Base-by-base conservation (phyloP, 2,329 filamentous ascomycete species). In the Aspergillus pseudoglaucus region DNA sequence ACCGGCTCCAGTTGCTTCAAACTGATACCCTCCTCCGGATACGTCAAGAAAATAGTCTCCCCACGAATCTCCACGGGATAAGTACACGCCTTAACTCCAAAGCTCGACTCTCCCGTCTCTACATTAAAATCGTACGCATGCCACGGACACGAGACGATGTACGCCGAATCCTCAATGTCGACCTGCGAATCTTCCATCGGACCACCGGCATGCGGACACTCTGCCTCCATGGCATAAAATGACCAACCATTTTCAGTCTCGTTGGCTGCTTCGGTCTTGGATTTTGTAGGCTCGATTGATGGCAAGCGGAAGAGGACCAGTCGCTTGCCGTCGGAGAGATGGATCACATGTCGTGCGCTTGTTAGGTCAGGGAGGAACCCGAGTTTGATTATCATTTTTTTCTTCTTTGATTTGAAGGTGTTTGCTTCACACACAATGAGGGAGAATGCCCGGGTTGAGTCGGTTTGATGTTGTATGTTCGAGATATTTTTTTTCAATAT, bases 101-200 rank as follows among this genome's bases (percentile, higher is more conserved):
- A 70, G 50, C 72, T 75, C 6, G 72, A 75, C 58, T 74, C 69
- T 46, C 72, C 72, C 0, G 72, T 75, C 57, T 75, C 71, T 48
- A 75, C 70, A 47, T 75, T 75, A 52, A 75, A 75, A 54, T 75
- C 72, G 53, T 75, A 75, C 2, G 72, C 72, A 56, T 75, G 72
- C 72, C 72, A 75, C 12, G 72, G 72, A 50, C 72, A 75, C 1
- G 72, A 74, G 15, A 66, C 71, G 20, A 75, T 58, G 51, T 75
- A 75, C 1, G 70, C 70, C 0, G 72, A 74, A 49, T 75, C 72
- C 49, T 75, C 72, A 46, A 75, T 75, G 46, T 75, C 72, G 20
- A 75, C 65, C 6, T 68, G 64, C 1, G 72, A 71, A 15, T 74
- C 71, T 5, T 65, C 59, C 71, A 75, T 73, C 0, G 72, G 72